These are phyloP conservation scores for Begonia loranthoides DNA, from an alignment of 306 rosid species.

Conservation along the genomic window DNA sequence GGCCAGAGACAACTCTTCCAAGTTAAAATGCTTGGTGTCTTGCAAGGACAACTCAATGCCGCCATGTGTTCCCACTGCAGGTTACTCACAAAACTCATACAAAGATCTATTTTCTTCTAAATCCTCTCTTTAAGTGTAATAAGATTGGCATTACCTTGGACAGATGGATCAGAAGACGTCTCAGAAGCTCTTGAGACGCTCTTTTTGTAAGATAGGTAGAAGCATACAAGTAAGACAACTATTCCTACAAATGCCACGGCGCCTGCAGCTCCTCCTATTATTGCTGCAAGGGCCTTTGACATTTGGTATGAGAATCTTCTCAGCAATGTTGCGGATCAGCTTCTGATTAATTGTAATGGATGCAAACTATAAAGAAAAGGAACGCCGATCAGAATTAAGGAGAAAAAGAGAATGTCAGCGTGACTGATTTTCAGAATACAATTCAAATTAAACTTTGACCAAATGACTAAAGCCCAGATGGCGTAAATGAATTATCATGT, in stretches of 20 bases:
- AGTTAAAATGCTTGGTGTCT: slow-evolving; percentile 62
- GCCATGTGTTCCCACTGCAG: slow-evolving; percentile 54
- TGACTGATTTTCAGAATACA: too few relatives aligned
- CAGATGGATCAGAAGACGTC: slow-evolving; percentile 88
- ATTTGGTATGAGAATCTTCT: slow-evolving; percentile 53
- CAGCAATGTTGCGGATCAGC: slow-evolving; percentile 34
- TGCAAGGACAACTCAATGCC: slow-evolving; percentile 46
- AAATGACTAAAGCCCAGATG: too few relatives aligned
- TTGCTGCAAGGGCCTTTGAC: slow-evolving; percentile 87
- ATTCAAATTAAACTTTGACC: too few relatives aligned
- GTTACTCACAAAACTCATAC: slow-evolving; percentile 3
- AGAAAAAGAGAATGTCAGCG: neutral
- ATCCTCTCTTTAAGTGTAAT: slow-evolving; percentile 1
- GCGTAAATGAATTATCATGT: too few relatives aligned
- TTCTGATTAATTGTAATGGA: slow-evolving; percentile 21
- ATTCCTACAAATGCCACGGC: slow-evolving; percentile 86
- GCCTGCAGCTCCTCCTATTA: slow-evolving; percentile 93
- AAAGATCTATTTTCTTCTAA: neutral
- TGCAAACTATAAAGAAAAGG: slow-evolving; percentile 41
- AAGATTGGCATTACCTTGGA: slow-evolving; percentile 43
- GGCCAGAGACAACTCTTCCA: slow-evolving; percentile 70
- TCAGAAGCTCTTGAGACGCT: slow-evolving; percentile 63
- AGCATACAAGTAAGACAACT: slow-evolving; percentile 41
- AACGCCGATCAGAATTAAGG: slow-evolving; percentile 19
- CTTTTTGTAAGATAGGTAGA: slow-evolving; percentile 34